Percentiles rank a stretch among this genome's conserved stretches.
phyloP scores from a whole-genome alignment of 495 filamentous ascomycete species.

The Aspergillus homomorphus region DNA sequence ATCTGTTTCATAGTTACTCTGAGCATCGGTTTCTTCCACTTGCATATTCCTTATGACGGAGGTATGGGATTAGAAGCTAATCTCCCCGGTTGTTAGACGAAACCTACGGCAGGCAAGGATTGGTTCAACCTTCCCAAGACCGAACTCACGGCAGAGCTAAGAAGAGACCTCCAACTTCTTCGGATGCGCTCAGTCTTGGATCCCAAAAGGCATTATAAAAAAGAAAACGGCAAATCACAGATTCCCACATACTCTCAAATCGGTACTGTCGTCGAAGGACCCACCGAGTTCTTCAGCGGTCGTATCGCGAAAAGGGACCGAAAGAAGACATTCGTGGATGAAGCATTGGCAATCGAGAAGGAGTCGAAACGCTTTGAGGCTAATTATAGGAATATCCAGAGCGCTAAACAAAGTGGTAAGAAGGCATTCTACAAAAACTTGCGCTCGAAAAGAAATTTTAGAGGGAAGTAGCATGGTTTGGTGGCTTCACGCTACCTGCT shows the following conservation, averaged over 20 bases:
- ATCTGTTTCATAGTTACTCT: conserved; percentile 98
- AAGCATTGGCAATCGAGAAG: conserved; percentile 67
- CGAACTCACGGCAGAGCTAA: conserved; percentile 76
- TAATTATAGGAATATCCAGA: conserved; percentile 70
- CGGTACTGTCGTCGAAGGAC: conserved; percentile 84
- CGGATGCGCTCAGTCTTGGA: conserved; percentile 87
- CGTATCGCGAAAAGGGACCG: conserved; percentile 82
- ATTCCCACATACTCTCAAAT: conserved; percentile 82
- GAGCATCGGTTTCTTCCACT: conserved; percentile 47
- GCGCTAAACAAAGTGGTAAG: conserved; percentile 65
- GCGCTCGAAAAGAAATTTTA: conserved; percentile 52
- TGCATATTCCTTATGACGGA: neutral
- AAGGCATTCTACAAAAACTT: conserved; percentile 69
- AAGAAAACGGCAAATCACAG: conserved; percentile 62
- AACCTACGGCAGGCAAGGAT: conserved; percentile 57
- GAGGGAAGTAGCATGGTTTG: conserved; percentile 21
- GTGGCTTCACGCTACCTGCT: neutral
- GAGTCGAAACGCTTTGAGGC: conserved; percentile 59
- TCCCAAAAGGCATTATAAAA: conserved; percentile 88
- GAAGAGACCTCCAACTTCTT: conserved; percentile 80
- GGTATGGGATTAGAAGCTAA: neutral
- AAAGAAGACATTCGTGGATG: conserved; percentile 87
- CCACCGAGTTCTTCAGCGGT: conserved; percentile 78
- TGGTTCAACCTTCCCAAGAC: conserved; percentile 90
- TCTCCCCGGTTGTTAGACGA: conserved; percentile 35